Percentiles rank a stretch among this genome's conserved stretches.
Conservation (phyloP, 306 rosid genomes). For the Abrus precatorius region DNA sequence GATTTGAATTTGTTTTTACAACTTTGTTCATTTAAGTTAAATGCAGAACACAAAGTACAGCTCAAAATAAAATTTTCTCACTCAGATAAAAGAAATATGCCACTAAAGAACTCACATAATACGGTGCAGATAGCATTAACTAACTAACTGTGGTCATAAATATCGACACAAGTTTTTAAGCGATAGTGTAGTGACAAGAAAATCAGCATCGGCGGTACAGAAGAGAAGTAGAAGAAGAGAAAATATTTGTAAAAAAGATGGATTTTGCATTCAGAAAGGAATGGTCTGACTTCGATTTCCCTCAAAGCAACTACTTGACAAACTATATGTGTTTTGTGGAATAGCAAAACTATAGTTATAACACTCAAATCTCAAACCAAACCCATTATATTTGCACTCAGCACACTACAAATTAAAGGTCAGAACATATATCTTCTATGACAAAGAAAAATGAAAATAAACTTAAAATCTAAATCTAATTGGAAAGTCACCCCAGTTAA, state of each 20-base stretch:
- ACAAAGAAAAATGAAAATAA: background rate
- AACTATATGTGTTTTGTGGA: slow-evolving; percentile 48
- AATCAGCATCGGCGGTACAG: background rate
- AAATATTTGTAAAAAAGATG: background rate
- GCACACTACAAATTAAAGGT: slow-evolving; percentile 51
- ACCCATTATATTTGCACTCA: slow-evolving; percentile 56
- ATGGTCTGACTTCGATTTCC: slow-evolving; percentile 44
- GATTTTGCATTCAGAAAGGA: slow-evolving; percentile 25
- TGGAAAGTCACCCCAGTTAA: slow-evolving; percentile 49
- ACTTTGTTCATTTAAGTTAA: background rate
- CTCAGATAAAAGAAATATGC: background rate
- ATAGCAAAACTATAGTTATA: slow-evolving; percentile 22
- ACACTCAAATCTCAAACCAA: slow-evolving; percentile 49
- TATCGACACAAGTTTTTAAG: slow-evolving; percentile 14
- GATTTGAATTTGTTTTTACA: slow-evolving; percentile 26
- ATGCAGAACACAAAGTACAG: background rate
- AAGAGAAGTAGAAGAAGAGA: slow-evolving; percentile 11
- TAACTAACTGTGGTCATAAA: background rate
- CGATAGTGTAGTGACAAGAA: background rate
- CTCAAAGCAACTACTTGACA: slow-evolving; percentile 41
- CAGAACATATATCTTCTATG: slow-evolving; percentile 44
- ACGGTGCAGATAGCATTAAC: background rate
- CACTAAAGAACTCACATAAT: background rate
- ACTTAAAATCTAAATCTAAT: slow-evolving; percentile 47
- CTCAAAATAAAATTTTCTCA: background rate